These are phyloP conservation scores for Nepenthes alata DNA, from an alignment of 179 eudicot genomes.

Conservation along the genomic window DNA sequence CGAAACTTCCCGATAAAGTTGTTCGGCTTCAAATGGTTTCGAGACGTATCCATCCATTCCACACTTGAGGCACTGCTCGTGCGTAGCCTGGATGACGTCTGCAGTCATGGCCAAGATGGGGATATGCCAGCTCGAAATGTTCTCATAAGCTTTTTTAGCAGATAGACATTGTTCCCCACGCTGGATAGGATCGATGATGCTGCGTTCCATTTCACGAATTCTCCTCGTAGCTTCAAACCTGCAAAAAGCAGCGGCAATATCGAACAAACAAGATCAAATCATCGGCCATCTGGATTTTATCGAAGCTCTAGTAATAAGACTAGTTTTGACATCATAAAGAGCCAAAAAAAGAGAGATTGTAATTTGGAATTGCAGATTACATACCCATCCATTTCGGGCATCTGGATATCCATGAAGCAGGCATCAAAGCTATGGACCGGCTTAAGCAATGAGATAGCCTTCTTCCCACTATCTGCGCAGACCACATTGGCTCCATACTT, in stretches of 20 bases:
- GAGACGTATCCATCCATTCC: constrained; percentile 93
- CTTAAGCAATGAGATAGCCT: constrained; percentile 40
- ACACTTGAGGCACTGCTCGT: constrained; percentile 51
- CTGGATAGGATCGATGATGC: constrained; percentile 18
- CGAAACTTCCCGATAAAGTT: constrained; percentile 68
- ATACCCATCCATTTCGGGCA: constrained; percentile 97
- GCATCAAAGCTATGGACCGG: constrained; percentile 77
- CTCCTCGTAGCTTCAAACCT: constrained; percentile 69
- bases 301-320: background rate
- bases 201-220: constrained; percentile 43
- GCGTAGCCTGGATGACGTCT: constrained; percentile 74
- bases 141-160: constrained; percentile 9
- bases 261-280: background rate
- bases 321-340: background rate
- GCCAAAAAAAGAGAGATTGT: background rate
- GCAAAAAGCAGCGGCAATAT: constrained; percentile 5
- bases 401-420: constrained; percentile 93
- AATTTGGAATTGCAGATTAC: constrained; percentile 6
- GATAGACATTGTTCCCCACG: no score
- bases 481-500: constrained; percentile 87
- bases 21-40: constrained; percentile 78
- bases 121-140: constrained; percentile 43
- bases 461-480: constrained; percentile 56
- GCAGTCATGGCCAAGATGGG: constrained; percentile 91
- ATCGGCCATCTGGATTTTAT: background rate